phyloP scores from a whole-genome alignment of 148 eudicot species.

The Camellia sinensis region DNA sequence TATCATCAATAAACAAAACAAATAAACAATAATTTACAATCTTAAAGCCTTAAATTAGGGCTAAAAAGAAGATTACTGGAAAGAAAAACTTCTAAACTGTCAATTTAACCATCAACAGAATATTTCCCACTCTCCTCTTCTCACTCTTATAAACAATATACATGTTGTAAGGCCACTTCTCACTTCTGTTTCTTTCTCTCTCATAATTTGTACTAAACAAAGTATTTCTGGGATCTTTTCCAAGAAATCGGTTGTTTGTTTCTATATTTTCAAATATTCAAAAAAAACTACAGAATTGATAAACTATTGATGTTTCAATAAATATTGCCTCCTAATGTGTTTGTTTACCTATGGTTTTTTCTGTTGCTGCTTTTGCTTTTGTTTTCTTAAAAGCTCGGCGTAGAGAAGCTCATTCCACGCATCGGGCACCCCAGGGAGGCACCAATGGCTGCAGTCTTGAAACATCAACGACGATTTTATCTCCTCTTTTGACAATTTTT shows the following conservation, averaged over 20 bases:
- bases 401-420: slow-evolving; percentile 91
- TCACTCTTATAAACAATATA: background rate
- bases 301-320: background rate
- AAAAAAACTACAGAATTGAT: background rate
- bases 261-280: background rate
- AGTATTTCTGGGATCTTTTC: slow-evolving; percentile 16
- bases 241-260: background rate
- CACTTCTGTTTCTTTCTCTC: background rate
- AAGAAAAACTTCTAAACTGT: background rate
- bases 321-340: background rate
- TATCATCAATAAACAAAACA: background rate
- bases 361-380: slow-evolving; percentile 29
- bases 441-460: slow-evolving; percentile 99
- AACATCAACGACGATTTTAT: slow-evolving; percentile 43
- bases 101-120: background rate
- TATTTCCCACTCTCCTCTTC: background rate
- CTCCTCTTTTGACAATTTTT: slow-evolving; percentile 41
- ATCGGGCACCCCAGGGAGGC: slow-evolving; percentile 97
- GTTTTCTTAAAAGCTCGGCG: slow-evolving; percentile 64
- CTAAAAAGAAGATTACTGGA: background rate
- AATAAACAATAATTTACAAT: background rate
- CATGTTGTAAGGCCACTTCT: background rate
- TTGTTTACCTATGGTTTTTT: slow-evolving; percentile 17
- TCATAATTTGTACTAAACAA: slow-evolving; percentile 16
- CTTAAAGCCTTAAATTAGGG: background rate